Percentiles rank a stretch among this genome's conserved stretches.
phyloP scores from a whole-genome alignment of 345 rosid species.

The Sisymbrium altissimum region DNA sequence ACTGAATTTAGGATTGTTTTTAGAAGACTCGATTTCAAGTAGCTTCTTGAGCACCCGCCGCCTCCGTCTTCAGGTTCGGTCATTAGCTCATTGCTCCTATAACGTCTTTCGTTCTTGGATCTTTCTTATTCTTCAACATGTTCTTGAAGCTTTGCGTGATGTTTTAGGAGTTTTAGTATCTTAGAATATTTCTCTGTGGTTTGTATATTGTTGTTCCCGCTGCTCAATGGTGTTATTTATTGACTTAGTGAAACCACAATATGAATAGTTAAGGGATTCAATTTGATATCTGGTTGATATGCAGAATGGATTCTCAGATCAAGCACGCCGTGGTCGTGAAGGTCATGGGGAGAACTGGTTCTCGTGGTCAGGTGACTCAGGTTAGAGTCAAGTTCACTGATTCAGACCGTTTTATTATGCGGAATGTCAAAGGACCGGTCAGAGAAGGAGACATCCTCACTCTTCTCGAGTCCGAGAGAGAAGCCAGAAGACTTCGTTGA shows the following conservation, averaged over 20 bases:
- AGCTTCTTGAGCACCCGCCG: no score
- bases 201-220: neutral
- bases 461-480: constrained; percentile 76
- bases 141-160: no score
- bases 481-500: constrained; percentile 81
- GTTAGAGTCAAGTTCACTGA: constrained; percentile 40
- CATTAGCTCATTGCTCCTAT: no score
- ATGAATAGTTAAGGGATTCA: neutral
- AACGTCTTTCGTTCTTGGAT: no score
- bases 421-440: constrained; percentile 84
- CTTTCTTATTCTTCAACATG: no score
- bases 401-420: constrained; percentile 52
- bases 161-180: no score
- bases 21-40: no score
- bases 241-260: neutral
- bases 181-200: neutral
- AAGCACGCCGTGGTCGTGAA: constrained; percentile 83
- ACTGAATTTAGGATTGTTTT: no score
- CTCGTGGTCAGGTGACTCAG: constrained; percentile 41
- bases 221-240: neutral
- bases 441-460: constrained; percentile 82
- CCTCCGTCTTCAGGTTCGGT: no score
- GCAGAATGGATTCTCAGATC: constrained; percentile 70
- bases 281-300: neutral
- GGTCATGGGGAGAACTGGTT: constrained; percentile 55